These are phyloP conservation scores for Ehretia macrophylla DNA, from an alignment of 257 asterid species.

Conservation along the genomic window DNA sequence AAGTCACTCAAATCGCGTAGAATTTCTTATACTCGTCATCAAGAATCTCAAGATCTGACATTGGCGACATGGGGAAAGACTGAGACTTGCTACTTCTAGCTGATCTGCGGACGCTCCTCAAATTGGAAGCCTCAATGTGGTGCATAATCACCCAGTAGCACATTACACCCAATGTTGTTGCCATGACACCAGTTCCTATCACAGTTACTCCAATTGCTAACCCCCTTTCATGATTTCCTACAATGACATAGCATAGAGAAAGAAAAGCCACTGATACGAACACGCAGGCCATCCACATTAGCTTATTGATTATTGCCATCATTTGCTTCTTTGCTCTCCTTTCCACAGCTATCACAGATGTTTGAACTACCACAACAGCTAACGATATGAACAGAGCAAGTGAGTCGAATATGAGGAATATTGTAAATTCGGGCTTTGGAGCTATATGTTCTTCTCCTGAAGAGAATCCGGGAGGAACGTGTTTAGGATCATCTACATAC, in stretches of 20 bases:
- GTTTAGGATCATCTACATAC: slow-evolving; percentile 30
- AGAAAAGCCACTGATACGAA: slow-evolving; percentile 57
- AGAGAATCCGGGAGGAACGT: slow-evolving; percentile 29
- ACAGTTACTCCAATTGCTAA: slow-evolving; percentile 57
- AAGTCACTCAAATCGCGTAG: slow-evolving; percentile 50
- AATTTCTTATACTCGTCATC: slow-evolving; percentile 55
- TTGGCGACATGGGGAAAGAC: slow-evolving; percentile 44
- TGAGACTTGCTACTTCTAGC: slow-evolving; percentile 45
- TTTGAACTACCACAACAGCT: slow-evolving; percentile 83
- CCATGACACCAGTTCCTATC: slow-evolving; percentile 62
- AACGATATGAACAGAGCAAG: slow-evolving; percentile 72
- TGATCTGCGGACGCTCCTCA: slow-evolving; percentile 49
- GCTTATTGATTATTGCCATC: slow-evolving; percentile 72
- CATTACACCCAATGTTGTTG: slow-evolving; percentile 54
- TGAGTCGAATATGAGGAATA: slow-evolving; percentile 62
- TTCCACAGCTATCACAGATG: slow-evolving; percentile 67
- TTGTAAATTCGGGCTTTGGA: slow-evolving; percentile 36
- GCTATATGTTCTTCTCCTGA: slow-evolving; percentile 65
- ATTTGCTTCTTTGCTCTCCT: slow-evolving; percentile 55
- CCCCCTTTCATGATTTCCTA: slow-evolving; percentile 55
- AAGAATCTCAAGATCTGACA: slow-evolving; percentile 44
- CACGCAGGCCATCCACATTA: slow-evolving; percentile 81
- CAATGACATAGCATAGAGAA: slow-evolving; percentile 52
- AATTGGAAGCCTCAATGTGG: slow-evolving; percentile 61
- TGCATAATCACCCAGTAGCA: slow-evolving; percentile 71